Base-by-base conservation (phyloP, 1,139 yeast species). In the Magnusiomyces tetraspermus region DNA sequence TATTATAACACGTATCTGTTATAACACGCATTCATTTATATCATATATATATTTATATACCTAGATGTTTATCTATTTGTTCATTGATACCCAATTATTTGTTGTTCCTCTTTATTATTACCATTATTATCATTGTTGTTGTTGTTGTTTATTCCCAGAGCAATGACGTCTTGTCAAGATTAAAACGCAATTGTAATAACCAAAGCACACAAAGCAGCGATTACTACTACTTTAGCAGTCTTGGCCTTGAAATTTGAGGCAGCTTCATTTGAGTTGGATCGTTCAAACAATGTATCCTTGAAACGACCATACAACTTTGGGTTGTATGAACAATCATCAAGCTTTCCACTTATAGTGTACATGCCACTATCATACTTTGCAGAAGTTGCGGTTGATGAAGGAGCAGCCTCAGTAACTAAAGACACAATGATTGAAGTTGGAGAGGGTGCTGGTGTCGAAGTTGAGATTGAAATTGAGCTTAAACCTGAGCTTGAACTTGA, bases 401-500 rank as follows among this genome's bases (percentile, higher is more conserved):
- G n/a, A 17, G 42, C 40, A 6, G 15, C 17, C 15, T 36, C 40
- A 36, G 17, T 36, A 11, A 13, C 40, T 36, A 5, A 17, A 26
- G n/a, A 15, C 15, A 17, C 2, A 15, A n/a, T 15, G 46, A 22
- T 21, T 3, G 50, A 40, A 23, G 30, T 33, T 21, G 46, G 37
- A 3, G 37, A 47, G 51, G 56, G 55, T 2, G 57, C 23, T 8
- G 49, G 40, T 21, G 56, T 41, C 3, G 56, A 21, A 17, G 43
- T 19, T 6, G 49, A 19, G 11, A 28, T 28, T 11, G 33, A 28
- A 6, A 28, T 8, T 28, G 11, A 8, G 11, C 11, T 28, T 28
- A n/a, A n/a, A n/a, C n/a, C n/a, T n/a, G 56, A 21, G 8, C 30
- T 19, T 6, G 49, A 19, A 28, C 6, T 28, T 11, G 33, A 28